Percentiles rank a stretch among this genome's conserved stretches.
Conservation (phyloP, 2,329 filamentous ascomycete genomes). For the Pyrenochaeta sp. region DNA sequence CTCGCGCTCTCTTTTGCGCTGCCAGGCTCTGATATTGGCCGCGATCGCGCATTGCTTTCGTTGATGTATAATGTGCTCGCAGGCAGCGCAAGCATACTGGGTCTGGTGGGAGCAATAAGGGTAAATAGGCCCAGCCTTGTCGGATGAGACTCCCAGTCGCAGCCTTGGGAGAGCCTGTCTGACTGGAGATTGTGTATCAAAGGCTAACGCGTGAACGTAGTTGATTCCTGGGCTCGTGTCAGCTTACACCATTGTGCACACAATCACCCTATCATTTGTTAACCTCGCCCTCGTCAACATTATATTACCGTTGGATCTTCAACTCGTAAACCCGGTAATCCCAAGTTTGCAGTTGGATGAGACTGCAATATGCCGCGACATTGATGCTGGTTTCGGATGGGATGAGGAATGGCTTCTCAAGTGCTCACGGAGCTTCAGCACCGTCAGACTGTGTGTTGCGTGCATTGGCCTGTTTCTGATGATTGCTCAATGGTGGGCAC, state of each 20-base stretch:
- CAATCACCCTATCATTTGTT: conserved; percentile 34
- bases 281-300: conserved; percentile 37
- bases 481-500: conserved; percentile 46
- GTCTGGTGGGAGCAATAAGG: conserved; percentile 54
- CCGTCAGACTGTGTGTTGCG: conserved; percentile 31
- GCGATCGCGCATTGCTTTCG: conserved; percentile 42
- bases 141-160: neutral
- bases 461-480: conserved; percentile 35
- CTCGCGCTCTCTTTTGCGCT: conserved; percentile 33
- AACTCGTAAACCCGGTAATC: conserved; percentile 29
- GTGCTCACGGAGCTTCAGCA: conserved; percentile 37
- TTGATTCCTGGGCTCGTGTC: conserved; percentile 32
- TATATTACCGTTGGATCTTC: conserved; percentile 30
- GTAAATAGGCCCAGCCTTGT: conserved; percentile 39
- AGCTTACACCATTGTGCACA: conserved; percentile 36
- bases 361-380: conserved; percentile 34
- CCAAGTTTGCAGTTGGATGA: conserved; percentile 31
- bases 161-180: neutral
- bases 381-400: conserved; percentile 38
- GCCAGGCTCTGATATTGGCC: conserved; percentile 16
- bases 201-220: conserved; percentile 30
- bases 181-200: neutral
- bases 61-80: conserved; percentile 52
- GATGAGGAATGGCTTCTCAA: conserved; percentile 38
- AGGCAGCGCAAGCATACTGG: conserved; percentile 50